These are phyloP conservation scores for Scolecobasidium constrictum DNA, from an alignment of 2,329 filamentous ascomycete species.

Conservation along the genomic window DNA sequence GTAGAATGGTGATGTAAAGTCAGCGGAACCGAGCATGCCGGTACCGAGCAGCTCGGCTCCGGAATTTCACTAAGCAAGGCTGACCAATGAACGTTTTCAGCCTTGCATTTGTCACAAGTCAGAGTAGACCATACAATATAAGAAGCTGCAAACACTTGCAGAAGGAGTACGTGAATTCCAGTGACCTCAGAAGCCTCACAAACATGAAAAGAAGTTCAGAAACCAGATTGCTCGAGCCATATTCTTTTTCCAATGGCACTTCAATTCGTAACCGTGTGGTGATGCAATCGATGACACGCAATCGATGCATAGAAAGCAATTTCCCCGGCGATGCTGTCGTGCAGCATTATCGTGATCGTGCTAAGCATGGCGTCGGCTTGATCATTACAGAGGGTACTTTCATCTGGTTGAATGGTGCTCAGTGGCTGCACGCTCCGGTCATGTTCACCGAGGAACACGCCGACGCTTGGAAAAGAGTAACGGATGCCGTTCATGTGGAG, in stretches of 20 bases:
- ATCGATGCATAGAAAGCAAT: constrained; percentile 15
- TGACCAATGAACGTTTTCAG: no score
- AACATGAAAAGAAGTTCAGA: no score
- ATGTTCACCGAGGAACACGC: constrained; percentile 15
- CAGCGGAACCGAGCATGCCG: no score
- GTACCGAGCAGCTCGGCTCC: no score
- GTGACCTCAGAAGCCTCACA: no score
- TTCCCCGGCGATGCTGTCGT: constrained; percentile 13
- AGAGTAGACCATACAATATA: no score
- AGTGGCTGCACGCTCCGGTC: constrained; percentile 15
- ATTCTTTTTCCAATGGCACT: background rate
- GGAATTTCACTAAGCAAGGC: no score
- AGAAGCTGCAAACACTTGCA: no score
- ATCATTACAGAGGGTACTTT: constrained; percentile 17
- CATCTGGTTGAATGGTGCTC: constrained; percentile 14
- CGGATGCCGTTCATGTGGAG: constrained; percentile 15
- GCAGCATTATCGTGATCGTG: constrained; percentile 15
- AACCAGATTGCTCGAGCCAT: background rate
- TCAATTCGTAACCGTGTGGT: constrained; percentile 13
- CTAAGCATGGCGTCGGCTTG: constrained; percentile 14
- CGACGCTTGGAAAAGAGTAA: constrained; percentile 15
- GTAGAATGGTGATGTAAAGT: no score
- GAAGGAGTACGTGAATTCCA: no score
- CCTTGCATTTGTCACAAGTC: no score
- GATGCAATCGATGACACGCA: constrained; percentile 20